A percentile compares a stretch with the other conserved stretches of the same genome.
Conservation (phyloP, 2,329 filamentous ascomycete species). For the Aspergillus sp. region DNA sequence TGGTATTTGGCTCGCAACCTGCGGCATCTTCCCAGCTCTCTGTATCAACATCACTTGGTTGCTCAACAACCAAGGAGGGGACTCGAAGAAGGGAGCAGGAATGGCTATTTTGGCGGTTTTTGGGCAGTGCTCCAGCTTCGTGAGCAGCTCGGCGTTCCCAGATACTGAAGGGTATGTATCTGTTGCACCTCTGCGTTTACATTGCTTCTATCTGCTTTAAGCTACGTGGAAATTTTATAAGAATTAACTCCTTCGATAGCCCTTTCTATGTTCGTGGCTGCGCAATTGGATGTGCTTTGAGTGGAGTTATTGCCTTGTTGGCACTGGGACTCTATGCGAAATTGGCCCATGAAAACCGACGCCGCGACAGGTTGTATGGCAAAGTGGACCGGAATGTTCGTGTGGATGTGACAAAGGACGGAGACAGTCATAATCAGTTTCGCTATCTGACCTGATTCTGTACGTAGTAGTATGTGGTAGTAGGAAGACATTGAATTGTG, state of each 20-base stretch:
- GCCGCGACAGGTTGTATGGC: slow-evolving; percentile 21
- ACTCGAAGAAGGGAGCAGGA: slow-evolving; percentile 23
- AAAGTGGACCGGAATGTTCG: slow-evolving; percentile 11
- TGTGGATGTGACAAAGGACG: slow-evolving; percentile 23
- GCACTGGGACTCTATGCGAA: slow-evolving; percentile 16
- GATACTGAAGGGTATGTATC: slow-evolving; percentile 14
- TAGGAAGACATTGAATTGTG: no score
- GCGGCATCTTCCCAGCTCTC: slow-evolving; percentile 22
- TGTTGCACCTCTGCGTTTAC: neutral
- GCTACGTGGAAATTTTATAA: no score
- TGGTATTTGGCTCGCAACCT: slow-evolving; percentile 36
- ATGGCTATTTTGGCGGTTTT: slow-evolving; percentile 23
- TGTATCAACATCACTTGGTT: slow-evolving; percentile 25
- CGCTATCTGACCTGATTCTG: slow-evolving; percentile 18
- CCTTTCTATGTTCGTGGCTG: slow-evolving; percentile 21
- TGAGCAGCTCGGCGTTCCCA: slow-evolving; percentile 23
- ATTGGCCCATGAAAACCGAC: slow-evolving; percentile 18
- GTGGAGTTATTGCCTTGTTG: slow-evolving; percentile 20
- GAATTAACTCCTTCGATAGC: neutral
- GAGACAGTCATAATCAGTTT: slow-evolving; percentile 20
- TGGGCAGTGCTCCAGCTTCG: slow-evolving; percentile 23
- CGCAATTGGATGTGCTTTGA: slow-evolving; percentile 21
- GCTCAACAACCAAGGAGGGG: slow-evolving; percentile 24
- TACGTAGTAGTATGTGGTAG: neutral
- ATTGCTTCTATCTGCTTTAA: no score